Evolutionary conservation across 352 stramenopile species (phyloP), one percentile per base, ranked within the genome.

Genomic region (Phytophthora tubulina): DNA sequence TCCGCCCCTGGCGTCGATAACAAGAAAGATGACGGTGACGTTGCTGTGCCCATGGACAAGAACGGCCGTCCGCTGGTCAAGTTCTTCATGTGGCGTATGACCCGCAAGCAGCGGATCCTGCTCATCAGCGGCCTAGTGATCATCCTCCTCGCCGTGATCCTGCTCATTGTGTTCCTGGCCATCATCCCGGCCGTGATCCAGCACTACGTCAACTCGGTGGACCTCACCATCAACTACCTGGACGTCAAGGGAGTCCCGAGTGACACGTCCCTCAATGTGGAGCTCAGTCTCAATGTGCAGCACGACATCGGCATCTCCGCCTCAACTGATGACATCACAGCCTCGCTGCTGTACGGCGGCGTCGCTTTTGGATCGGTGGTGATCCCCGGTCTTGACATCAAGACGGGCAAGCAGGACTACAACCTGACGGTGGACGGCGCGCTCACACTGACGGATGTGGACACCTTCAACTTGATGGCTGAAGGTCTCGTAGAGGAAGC

Each of bases 81-180:
- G 48, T 91, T 90, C 52, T 60, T 90, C 58, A 82, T 67, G 45
- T 93, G 81, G 83, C 70, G 53, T 36, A 69, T 91, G 70, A 82
- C 74, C 41, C 87, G 81, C 70, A 79, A 75, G 67, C 76, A 87
- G 69, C 86, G 83, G 46, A 74, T 88, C 41, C 46, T 69, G 3
- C 62, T 83, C 3, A 75, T 93, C 55, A 57, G 81, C 2, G 76
- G 46, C 14, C 71, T 75, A 6, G 66, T 90, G 27, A 11, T 92
- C 42, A 44, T 80, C 21, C 56, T 81, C 6, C 6, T 90, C 41
- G 70, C 60, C 4, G 75, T 90, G 32, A 67, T 89, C 46, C 68
- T 94, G 33, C 55, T 94, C 56, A 78, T 92, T 51, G 59, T 91
- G n/a, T 91, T 85, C 72, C 77, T 92, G 62, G 83, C 72, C 36